Percentiles rank a stretch among this genome's conserved stretches.
Conservation (phyloP, 805 yeast genomes). For the Starmerella stellata region DNA sequence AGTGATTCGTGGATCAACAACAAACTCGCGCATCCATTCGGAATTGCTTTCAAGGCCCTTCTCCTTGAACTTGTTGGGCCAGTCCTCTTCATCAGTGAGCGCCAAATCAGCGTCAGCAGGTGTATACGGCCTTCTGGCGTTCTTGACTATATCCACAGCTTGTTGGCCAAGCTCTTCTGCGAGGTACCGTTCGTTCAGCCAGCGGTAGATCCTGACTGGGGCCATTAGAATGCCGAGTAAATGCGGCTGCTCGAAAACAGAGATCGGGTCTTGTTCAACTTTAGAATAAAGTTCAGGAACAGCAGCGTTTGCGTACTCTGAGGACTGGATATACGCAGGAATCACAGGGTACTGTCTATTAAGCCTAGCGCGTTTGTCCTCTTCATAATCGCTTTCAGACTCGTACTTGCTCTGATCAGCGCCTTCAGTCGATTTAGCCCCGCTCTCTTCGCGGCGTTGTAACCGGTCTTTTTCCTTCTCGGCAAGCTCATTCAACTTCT, state of each 20-base stretch:
- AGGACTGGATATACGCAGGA: conserved; percentile 13
- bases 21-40: conserved; percentile 73
- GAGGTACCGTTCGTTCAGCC: conserved; percentile 52
- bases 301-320: conserved; percentile 44
- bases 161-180: conserved; percentile 46
- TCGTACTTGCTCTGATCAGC: conserved; percentile 10
- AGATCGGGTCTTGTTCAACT: conserved; percentile 37
- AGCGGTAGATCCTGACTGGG: conserved; percentile 61
- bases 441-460: conserved; percentile 7
- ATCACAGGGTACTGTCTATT: conserved; percentile 12
- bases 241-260: conserved; percentile 60
- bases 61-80: conserved; percentile 75
- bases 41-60: conserved; percentile 54
- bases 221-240: conserved; percentile 59
- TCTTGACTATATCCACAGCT: conserved; percentile 37
- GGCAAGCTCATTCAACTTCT: conserved; percentile 10
- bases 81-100: conserved; percentile 54
- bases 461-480: conserved; percentile 7
- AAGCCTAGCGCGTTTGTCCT: conserved; percentile 11
- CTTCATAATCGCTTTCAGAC: conserved; percentile 7
- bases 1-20: conserved; percentile 49
- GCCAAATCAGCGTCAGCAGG: conserved; percentile 28
- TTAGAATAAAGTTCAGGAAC: conserved; percentile 35
- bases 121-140: conserved; percentile 37
- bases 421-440: conserved; percentile 14